Conservation (phyloP, 805 yeast species). For the Lipomyces kockii region DNA sequence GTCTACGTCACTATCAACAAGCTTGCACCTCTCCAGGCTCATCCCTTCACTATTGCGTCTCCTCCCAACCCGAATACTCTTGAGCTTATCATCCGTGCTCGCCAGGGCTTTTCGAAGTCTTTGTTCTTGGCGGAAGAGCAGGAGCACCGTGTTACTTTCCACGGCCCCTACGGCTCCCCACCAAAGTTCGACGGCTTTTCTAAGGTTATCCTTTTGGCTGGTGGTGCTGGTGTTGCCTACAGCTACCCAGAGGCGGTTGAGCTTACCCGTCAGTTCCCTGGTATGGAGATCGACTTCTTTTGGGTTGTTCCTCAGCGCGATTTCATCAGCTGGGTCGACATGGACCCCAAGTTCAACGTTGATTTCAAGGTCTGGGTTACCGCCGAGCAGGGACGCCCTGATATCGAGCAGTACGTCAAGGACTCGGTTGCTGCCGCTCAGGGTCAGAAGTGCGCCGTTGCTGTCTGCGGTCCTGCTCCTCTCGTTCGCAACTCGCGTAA, state of each 20-base stretch:
- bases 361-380: constrained; percentile 43
- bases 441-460: constrained; percentile 37
- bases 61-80: constrained; percentile 35
- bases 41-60: constrained; percentile 38
- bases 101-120: constrained; percentile 42
- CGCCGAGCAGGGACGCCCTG: constrained; percentile 43
- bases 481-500: constrained; percentile 41
- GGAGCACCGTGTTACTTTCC: constrained; percentile 38
- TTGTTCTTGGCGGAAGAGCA: constrained; percentile 33
- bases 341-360: constrained; percentile 33
- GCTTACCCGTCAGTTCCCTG: constrained; percentile 30
- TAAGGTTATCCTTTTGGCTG: constrained; percentile 42
- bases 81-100: constrained; percentile 43
- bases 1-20: constrained; percentile 35
- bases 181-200: constrained; percentile 35
- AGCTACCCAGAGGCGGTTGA: constrained; percentile 41
- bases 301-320: constrained; percentile 43
- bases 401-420: constrained; percentile 37
- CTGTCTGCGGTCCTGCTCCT: constrained; percentile 44
- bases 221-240: constrained; percentile 46
- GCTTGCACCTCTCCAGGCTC: constrained; percentile 37
- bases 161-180: constrained; percentile 38
- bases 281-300: constrained; percentile 38
- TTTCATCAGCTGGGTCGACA: constrained; percentile 41
- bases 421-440: constrained; percentile 34